Base-by-base conservation (phyloP, 176 grass and related monocot genomes). In the Aegilops speltoides region DNA sequence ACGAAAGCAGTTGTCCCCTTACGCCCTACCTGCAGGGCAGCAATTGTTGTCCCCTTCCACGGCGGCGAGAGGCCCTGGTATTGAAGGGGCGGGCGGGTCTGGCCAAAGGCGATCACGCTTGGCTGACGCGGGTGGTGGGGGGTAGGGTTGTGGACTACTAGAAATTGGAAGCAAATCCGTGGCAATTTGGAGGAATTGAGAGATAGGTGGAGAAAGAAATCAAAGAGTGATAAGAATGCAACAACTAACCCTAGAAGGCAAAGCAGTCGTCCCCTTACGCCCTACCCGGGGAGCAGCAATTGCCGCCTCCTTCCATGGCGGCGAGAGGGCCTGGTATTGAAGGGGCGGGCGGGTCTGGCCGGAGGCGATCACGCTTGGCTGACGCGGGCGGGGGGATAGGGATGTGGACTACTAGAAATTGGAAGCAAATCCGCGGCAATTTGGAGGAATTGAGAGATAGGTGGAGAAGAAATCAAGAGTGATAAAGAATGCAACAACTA, bases 231-330 rank as follows among this genome's bases (percentile, higher is more conserved):
- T 64, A 28, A 28, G 62, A 41, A 22, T 3, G 20, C 9, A 72
- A 72, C 4, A 72, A 37, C 68, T 41, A 72, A 72, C 68, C 68
- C 68, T 72, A 43, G 22, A 73, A 73, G n/a, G n/a, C n/a, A n/a
- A n/a, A n/a, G n/a, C n/a, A n/a, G n/a, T n/a, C n/a, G n/a, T n/a
- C n/a, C n/a, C n/a, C n/a, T n/a, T n/a, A n/a, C n/a, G n/a, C n/a
- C n/a, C n/a, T n/a, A n/a, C n/a, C n/a, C n/a, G n/a, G n/a, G n/a
- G n/a, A n/a, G n/a, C n/a, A n/a, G n/a, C n/a, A n/a, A n/a, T n/a
- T n/a, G n/a, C n/a, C n/a, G n/a, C n/a, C n/a, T n/a, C n/a, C n/a
- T n/a, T n/a, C n/a, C n/a, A n/a, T n/a, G 1, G 19, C 4, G 33
- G 33, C 19, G 31, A 31, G 16, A 10, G 67, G 67, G 32, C 66